Evolutionary conservation across 345 rosid genomes (phyloP).

Genomic region (Syzygium aromaticum): DNA sequence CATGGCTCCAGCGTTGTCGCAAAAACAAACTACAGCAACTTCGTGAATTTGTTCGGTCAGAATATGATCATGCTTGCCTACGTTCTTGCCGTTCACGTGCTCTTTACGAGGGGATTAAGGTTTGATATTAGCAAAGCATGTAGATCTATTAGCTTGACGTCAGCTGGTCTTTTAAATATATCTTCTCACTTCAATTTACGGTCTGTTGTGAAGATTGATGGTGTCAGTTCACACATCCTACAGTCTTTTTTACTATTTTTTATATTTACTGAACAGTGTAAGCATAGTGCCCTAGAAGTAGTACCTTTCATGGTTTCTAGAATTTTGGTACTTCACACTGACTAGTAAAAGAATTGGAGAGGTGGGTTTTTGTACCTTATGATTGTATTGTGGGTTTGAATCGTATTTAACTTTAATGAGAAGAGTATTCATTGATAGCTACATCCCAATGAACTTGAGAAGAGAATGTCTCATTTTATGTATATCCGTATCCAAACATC

Average conservation of each 20-base stretch:
- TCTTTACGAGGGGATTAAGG: slow-evolving; percentile 93
- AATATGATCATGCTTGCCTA: slow-evolving; percentile 90
- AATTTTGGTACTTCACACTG: background rate
- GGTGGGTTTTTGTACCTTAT: background rate
- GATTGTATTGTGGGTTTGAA: background rate
- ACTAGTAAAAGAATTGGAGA: background rate
- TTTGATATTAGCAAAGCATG: slow-evolving; percentile 7
- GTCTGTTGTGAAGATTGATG: background rate
- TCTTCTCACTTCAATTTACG: background rate
- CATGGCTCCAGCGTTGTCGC: slow-evolving; percentile 79
- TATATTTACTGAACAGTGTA: background rate
- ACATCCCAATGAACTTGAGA: background rate
- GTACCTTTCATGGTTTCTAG: background rate
- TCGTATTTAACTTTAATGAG: background rate
- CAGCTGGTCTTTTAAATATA: background rate
- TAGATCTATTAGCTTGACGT: background rate
- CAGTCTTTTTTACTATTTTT: background rate
- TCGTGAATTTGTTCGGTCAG: slow-evolving; percentile 93
- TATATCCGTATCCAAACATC: background rate
- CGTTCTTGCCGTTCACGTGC: slow-evolving; percentile 98
- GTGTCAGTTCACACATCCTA: background rate
- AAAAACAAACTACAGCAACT: slow-evolving; percentile 76
- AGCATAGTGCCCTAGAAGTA: background rate
- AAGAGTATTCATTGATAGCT: background rate
- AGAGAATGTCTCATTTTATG: background rate